Percentiles rank a stretch among this genome's conserved stretches.
Evolutionary conservation across 208 protist genomes (phyloP).

Genomic region (Vickermania spadyakhi): DNA sequence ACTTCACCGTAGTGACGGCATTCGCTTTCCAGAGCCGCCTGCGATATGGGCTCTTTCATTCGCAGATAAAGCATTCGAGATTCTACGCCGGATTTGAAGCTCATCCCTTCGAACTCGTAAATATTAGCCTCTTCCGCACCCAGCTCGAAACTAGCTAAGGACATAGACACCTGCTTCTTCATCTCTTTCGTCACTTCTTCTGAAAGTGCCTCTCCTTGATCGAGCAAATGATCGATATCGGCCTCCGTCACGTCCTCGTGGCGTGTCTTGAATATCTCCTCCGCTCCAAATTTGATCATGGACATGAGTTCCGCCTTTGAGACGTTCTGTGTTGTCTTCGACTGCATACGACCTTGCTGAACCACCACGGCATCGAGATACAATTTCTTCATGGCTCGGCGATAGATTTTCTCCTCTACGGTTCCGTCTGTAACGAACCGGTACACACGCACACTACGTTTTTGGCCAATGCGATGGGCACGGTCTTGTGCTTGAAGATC

Average conservation of each 20-base stretch:
- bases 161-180: constrained; percentile 78
- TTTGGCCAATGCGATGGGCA: constrained; percentile 98
- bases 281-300: constrained; percentile 98
- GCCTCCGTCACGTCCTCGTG: constrained; percentile 92
- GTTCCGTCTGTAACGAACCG: constrained; percentile 96
- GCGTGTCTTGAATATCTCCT: constrained; percentile 93
- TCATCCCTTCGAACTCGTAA: constrained; percentile 95
- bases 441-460: constrained; percentile 94
- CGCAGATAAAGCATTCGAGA: constrained; percentile 66
- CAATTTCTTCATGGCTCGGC: constrained; percentile 96
- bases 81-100: constrained; percentile 70
- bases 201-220: constrained; percentile 80
- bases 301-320: constrained; percentile 93
- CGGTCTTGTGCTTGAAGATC: constrained; percentile 98
- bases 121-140: constrained; percentile 90
- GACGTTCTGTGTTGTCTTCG: constrained; percentile 32
- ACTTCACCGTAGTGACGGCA: constrained; percentile 68
- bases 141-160: constrained; percentile 90
- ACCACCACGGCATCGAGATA: constrained; percentile 98
- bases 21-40: constrained; percentile 52
- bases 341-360: constrained; percentile 92
- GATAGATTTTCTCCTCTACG: constrained; percentile 97
- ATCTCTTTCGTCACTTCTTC: constrained; percentile 74
- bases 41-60: constrained; percentile 36
- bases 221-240: constrained; percentile 97